Conservation (phyloP, 1,284 basidiomycete genomes). For the Phaffia rhodozyma region DNA sequence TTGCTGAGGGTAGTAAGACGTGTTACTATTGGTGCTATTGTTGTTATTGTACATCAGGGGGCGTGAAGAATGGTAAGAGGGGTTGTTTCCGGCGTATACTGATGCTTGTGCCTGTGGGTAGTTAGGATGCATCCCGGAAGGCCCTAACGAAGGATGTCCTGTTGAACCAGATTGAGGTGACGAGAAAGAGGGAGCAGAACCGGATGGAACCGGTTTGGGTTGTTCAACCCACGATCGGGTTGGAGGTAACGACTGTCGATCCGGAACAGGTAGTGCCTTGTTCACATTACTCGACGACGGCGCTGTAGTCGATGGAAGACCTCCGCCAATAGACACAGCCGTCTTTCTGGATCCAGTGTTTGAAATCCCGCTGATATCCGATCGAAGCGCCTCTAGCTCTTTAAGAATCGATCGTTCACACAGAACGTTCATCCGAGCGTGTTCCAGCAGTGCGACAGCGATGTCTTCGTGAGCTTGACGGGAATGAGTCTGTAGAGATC, state of each 20-base stretch:
- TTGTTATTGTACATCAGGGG: slow-evolving; percentile 1
- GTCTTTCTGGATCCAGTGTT: background rate
- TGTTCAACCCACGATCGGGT: slow-evolving; percentile 17
- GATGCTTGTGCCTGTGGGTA: background rate
- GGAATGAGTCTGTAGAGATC: slow-evolving; percentile 67
- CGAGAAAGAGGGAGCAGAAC: background rate
- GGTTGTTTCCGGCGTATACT: background rate
- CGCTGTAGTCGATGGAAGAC: background rate
- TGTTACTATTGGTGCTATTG: slow-evolving; percentile 4
- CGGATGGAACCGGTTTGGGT: background rate
- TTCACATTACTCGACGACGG: background rate
- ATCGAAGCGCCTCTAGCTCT: slow-evolving; percentile 71
- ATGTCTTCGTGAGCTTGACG: slow-evolving; percentile 77
- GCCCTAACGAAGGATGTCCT: background rate
- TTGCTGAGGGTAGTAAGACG: background rate
- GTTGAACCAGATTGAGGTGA: background rate
- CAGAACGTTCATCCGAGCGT: slow-evolving; percentile 75
- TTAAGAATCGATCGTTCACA: slow-evolving; percentile 77
- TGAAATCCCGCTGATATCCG: slow-evolving; percentile 46
- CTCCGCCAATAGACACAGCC: background rate
- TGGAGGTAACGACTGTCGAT: slow-evolving; percentile 13
- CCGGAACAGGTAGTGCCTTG: background rate
- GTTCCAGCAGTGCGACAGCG: slow-evolving; percentile 72
- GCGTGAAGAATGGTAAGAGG: background rate
- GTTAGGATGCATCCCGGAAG: background rate